Evolutionary conservation across 352 stramenopile genomes (phyloP), one percentile per base, ranked within the genome.

Genomic region (Phytophthora cryptogea): DNA sequence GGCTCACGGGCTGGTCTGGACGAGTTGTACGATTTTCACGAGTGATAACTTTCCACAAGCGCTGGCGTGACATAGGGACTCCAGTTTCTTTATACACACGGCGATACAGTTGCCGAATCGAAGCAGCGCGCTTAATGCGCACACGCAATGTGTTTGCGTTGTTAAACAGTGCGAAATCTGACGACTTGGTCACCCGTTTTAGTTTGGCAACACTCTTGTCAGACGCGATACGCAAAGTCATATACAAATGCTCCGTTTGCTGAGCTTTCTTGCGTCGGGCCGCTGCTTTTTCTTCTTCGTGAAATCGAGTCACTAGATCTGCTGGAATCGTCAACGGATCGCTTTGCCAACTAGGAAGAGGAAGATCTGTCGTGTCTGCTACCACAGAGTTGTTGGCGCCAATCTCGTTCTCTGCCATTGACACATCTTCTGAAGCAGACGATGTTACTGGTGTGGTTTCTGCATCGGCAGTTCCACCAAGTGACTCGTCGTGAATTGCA

Each of bases 11-110:
- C 31, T 73, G 70, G 51, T 96, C 87, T 0, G 87, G 87, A 16
- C 87, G 83, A 45, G 83, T 73, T 2, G 85, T 96, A 7, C 85
- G 76, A 57, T 96, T 96, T 61, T 94, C 83, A 17, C 87, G 79
- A 8, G 80, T 91, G 47, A 94, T 92, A 26, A 94, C 76, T 66
- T 87, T 94, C 87, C 87, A 96, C 9, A 96, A 54, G 14, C 87
- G 78, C 33, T 93, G 83, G 7, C 72, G 76, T 5, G 63, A 41
- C 35, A 93, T 76, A 0, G 83, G 82, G 0, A 96, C 72, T 10
- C 87, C 87, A 0, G 75, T 92, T 28, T 75, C 67, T 48, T 77
- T 66, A 41, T 79, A 88, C 6, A 96, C 67, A 9, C 72, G 78
- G 33, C 58, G 59, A 28, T 92, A 89, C 1, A 96, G 72, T n/a